Percentiles rank a stretch among this genome's conserved stretches.
phyloP scores from a whole-genome alignment of 2,329 filamentous ascomycete species.

The Ophiostoma montium region DNA sequence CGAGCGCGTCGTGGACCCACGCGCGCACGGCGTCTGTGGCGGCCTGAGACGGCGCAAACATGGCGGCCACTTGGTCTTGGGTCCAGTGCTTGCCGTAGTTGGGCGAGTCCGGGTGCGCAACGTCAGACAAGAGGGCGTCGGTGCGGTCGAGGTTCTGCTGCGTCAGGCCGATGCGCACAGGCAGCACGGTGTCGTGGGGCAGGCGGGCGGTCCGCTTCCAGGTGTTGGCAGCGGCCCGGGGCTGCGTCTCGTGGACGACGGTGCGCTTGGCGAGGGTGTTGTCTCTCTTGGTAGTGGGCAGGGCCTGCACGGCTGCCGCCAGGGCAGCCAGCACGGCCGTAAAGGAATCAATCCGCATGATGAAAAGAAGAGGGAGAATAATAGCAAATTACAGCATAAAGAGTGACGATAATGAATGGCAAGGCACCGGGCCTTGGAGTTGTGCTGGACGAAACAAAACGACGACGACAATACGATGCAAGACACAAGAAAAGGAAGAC shows the following conservation, averaged over 20 bases:
- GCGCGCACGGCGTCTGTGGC: slow-evolving; percentile 33
- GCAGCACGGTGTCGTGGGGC: slow-evolving; percentile 17
- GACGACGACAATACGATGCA: too few species aligned
- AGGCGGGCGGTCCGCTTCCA: slow-evolving; percentile 17
- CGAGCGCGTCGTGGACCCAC: slow-evolving; percentile 37
- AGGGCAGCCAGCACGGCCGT: slow-evolving; percentile 18
- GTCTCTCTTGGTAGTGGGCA: slow-evolving; percentile 3
- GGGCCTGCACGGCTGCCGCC: slow-evolving; percentile 17
- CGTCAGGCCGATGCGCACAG: slow-evolving; percentile 28
- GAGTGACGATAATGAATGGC: not conserved
- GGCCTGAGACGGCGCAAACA: slow-evolving; percentile 28
- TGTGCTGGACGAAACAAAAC: too few species aligned
- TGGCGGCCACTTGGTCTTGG: slow-evolving; percentile 26
- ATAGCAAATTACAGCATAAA: not conserved
- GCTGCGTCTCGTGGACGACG: slow-evolving; percentile 22
- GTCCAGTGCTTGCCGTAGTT: slow-evolving; percentile 35
- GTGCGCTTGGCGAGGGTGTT: slow-evolving; percentile 10
- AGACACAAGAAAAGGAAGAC: too few species aligned
- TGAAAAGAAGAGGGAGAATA: slow-evolving; percentile 1
- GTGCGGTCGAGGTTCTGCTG: slow-evolving; percentile 32
- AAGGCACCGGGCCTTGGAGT: too few species aligned
- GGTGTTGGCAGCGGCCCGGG: slow-evolving; percentile 10
- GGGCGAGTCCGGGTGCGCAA: slow-evolving; percentile 29
- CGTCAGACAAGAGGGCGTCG: slow-evolving; percentile 28
- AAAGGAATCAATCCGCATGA: slow-evolving; percentile 15